phyloP scores from a whole-genome alignment of 768 basidiomycete genomes.

The Boletus vermiculosoides region DNA sequence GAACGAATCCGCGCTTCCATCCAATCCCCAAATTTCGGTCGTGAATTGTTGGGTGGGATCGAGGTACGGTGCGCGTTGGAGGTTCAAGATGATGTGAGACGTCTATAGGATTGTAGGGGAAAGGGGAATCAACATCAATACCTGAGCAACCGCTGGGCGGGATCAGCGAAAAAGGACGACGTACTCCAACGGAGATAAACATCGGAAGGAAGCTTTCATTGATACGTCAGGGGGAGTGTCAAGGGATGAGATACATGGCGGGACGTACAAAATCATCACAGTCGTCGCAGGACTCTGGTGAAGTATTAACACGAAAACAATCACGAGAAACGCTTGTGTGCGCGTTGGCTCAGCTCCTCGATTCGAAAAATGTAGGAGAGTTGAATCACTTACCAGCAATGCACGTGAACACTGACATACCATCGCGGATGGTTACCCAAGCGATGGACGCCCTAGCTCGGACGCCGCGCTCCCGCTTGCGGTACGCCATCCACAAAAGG shows the following conservation, averaged over 20 bases:
- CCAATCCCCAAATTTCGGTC: slow-evolving; percentile 17
- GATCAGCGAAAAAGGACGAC: not conserved
- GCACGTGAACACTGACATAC: slow-evolving; percentile 13
- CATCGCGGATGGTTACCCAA: slow-evolving; percentile 27
- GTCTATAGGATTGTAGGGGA: slow-evolving; percentile 3
- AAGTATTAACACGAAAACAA: slow-evolving; percentile 4
- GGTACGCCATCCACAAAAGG: slow-evolving; percentile 21
- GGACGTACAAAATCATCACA: slow-evolving; percentile 17
- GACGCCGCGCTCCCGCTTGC: slow-evolving; percentile 4
- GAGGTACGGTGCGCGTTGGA: not conserved
- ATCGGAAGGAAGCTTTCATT: slow-evolving; percentile 21
- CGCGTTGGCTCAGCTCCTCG: not conserved
- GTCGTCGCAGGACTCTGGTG: not conserved
- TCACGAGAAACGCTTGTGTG: slow-evolving; percentile 13
- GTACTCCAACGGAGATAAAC: slow-evolving; percentile 16
- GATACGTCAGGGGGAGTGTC: not conserved
- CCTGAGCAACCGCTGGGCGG: no score
- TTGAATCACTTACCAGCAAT: slow-evolving; percentile 13
- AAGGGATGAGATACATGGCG: not conserved
- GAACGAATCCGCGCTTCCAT: slow-evolving; percentile 16
- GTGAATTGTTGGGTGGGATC: slow-evolving; percentile 3
- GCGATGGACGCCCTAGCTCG: slow-evolving; percentile 3
- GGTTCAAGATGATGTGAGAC: slow-evolving; percentile 20
- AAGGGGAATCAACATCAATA: not conserved
- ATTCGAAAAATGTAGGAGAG: not conserved